Evolutionary conservation across 371 early-diverging fungal species (phyloP).

Genomic region (Mortierella sp.): DNA sequence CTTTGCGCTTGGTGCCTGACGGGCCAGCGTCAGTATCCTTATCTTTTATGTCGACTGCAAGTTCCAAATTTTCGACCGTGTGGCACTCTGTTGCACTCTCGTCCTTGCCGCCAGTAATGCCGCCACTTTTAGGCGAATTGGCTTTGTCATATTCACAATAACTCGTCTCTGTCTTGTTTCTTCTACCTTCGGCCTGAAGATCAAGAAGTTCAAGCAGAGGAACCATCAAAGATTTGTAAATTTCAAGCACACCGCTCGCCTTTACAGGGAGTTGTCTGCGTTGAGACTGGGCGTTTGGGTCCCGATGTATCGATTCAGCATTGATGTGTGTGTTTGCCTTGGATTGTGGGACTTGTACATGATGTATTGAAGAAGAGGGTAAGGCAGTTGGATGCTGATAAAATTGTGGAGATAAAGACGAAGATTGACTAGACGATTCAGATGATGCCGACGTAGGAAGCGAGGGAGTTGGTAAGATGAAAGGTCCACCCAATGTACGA

Average conservation of each 20-base stretch:
- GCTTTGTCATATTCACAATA: neutral
- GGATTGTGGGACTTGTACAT: neutral
- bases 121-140: neutral
- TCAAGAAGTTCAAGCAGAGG: slow-evolving; percentile 34
- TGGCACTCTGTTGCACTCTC: neutral
- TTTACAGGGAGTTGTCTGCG: slow-evolving; percentile 6
- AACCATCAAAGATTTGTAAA: slow-evolving; percentile 31
- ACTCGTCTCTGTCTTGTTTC: neutral
- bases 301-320: neutral
- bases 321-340: neutral
- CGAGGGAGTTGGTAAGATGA: neutral
- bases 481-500: slow-evolving; percentile 18
- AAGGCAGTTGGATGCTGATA: neutral
- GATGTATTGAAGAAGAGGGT: neutral
- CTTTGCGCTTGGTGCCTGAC: neutral
- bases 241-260: slow-evolving; percentile 26
- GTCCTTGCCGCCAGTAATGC: neutral
- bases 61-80: neutral
- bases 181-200: neutral
- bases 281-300: slow-evolving; percentile 6
- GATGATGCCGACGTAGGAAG: neutral
- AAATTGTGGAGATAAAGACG: neutral
- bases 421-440: neutral
- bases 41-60: neutral
- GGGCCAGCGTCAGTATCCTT: neutral